Evolutionary conservation across 495 filamentous ascomycete genomes (phyloP).

Genomic region (Daldinia vernicosa): DNA sequence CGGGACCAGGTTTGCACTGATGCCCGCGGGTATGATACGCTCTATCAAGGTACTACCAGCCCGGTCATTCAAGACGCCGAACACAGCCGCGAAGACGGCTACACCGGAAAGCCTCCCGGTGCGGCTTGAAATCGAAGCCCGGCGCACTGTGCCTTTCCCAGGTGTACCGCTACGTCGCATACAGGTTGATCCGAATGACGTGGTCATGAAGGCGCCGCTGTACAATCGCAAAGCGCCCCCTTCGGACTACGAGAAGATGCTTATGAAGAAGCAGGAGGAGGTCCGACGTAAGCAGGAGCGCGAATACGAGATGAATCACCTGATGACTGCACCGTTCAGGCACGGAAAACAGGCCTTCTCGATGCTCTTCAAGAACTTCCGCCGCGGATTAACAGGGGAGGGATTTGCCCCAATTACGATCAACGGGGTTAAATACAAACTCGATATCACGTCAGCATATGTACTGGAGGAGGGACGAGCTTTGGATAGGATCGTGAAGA

Average conservation of each 20-base stretch:
- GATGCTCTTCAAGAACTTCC: conserved; percentile 46
- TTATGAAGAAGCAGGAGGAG: conserved; percentile 39
- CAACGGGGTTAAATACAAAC: conserved; percentile 53
- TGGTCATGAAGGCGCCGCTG: conserved; percentile 50
- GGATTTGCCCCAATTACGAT: conserved; percentile 57
- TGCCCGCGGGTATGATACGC: conserved; percentile 52
- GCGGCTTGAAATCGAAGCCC: conserved; percentile 50
- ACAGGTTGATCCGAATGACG: conserved; percentile 45
- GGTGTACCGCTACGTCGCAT: conserved; percentile 48
- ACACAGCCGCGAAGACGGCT: background rate
- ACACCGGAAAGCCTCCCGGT: conserved; percentile 21
- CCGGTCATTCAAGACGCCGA: conserved; percentile 8
- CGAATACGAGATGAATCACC: conserved; percentile 55
- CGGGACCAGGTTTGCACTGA: conserved; percentile 58
- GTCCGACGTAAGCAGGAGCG: conserved; percentile 46
- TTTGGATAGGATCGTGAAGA: conserved; percentile 57
- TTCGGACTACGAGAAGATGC: conserved; percentile 39
- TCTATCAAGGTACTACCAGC: conserved; percentile 52
- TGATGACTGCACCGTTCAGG: conserved; percentile 62
- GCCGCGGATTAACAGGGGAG: conserved; percentile 55
- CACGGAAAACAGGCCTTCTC: conserved; percentile 47
- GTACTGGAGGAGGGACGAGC: conserved; percentile 61
- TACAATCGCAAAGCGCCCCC: conserved; percentile 43
- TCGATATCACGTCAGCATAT: conserved; percentile 60
- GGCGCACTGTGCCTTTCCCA: conserved; percentile 46